phyloP scores from a whole-genome alignment of 441 rosid species.

The Gossypium aridum region DNA sequence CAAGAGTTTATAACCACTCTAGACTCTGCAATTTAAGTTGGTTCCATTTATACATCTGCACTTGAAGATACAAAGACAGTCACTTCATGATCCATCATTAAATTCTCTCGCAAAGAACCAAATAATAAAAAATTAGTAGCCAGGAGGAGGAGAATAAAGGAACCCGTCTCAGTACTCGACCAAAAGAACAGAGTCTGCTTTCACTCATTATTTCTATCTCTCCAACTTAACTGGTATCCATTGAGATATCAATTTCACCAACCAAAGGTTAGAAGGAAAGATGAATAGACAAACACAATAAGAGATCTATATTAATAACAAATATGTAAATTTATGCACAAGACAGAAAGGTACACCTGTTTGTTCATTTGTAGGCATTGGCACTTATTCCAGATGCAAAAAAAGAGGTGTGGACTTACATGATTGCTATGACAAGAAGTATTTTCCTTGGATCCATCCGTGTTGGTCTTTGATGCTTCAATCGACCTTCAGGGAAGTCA shows the following conservation, averaged over 20 bases:
- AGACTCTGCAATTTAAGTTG: background rate
- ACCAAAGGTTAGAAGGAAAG: background rate
- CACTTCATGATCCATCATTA: background rate
- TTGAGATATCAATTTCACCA: background rate
- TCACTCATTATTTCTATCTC: background rate
- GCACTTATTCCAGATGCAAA: background rate
- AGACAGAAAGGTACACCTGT: background rate
- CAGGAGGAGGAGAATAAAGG: background rate
- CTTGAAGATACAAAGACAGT: background rate
- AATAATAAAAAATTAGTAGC: background rate
- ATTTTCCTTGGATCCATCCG: slow-evolving; percentile 87
- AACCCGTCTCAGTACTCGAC: too few species aligned
- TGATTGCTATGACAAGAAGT: slow-evolving; percentile 84
- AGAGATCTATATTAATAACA: background rate
- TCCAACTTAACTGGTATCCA: background rate
- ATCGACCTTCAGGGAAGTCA: slow-evolving; percentile 59
- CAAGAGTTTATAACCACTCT: too few species aligned
- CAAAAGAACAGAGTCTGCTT: background rate
- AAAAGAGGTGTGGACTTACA: slow-evolving; percentile 37
- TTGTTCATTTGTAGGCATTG: background rate
- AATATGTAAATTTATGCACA: background rate
- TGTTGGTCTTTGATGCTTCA: slow-evolving; percentile 59
- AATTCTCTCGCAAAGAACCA: background rate
- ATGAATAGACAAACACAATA: background rate
- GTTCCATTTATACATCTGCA: background rate